Percentiles rank a stretch among this genome's conserved stretches.
phyloP scores from a whole-genome alignment of 257 asterid species.

The Nicotiana paniculata region DNA sequence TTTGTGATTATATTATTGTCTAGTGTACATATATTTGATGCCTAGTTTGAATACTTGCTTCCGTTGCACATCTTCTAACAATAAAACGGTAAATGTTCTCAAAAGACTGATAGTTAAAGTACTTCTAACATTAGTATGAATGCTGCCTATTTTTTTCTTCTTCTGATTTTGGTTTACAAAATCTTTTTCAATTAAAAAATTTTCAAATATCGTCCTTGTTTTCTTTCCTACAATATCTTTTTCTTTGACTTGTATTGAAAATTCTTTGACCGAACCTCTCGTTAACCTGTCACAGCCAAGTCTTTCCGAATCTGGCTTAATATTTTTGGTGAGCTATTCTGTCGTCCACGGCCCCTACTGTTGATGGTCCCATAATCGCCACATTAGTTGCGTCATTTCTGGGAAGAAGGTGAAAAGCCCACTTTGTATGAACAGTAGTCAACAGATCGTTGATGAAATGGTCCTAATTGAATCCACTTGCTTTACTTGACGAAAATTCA shows the following conservation, averaged over 20 bases:
- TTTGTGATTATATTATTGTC: too few relatives aligned
- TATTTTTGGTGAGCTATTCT: not conserved
- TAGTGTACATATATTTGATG: too few relatives aligned
- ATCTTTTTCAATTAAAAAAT: too few relatives aligned
- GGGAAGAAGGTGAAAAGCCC: not conserved
- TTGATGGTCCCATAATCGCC: not conserved
- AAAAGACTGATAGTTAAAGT: too few relatives aligned
- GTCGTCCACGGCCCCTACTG: not conserved
- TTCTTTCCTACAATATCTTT: not conserved
- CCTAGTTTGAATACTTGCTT: too few relatives aligned
- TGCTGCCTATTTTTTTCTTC: not conserved
- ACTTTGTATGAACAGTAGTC: not conserved
- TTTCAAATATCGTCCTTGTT: too few relatives aligned
- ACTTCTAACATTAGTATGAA: not conserved
- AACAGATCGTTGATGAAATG: not conserved
- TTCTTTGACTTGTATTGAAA: too few relatives aligned
- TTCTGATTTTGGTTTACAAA: not conserved
- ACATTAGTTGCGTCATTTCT: not conserved
- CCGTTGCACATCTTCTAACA: too few relatives aligned
- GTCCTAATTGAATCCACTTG: constrained; percentile 1
- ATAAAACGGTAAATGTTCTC: too few relatives aligned
- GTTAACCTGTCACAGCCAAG: not conserved
- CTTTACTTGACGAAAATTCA: not conserved
- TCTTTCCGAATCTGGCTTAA: not conserved
- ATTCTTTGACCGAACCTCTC: not conserved